Percentiles rank a stretch among this genome's conserved stretches.
Conservation (phyloP, 2,329 filamentous ascomycete genomes). For the Dactylellina sp. region DNA sequence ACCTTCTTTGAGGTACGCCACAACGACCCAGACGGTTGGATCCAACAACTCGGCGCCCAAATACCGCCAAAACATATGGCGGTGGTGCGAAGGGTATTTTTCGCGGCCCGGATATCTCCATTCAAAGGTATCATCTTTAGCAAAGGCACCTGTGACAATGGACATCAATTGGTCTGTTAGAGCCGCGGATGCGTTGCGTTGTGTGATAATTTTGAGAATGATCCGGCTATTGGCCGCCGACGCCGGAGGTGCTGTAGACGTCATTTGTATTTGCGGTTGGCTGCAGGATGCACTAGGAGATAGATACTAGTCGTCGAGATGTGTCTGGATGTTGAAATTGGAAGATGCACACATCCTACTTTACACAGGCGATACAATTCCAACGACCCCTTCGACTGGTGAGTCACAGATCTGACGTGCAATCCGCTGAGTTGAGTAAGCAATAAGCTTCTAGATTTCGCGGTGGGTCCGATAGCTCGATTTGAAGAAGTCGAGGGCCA, state of each 20-base stretch:
- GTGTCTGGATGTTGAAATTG: too few species aligned
- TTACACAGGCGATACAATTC: too few species aligned
- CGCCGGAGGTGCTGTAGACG: background rate
- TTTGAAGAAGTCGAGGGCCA: too few species aligned
- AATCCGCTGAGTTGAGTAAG: too few species aligned
- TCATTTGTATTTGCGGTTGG: constrained; percentile 10
- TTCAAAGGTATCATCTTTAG: constrained; percentile 30
- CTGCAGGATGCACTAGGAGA: background rate
- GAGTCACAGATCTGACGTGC: too few species aligned
- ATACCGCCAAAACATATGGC: constrained; percentile 37
- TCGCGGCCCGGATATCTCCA: constrained; percentile 46
- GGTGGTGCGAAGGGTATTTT: constrained; percentile 25
- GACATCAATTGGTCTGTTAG: constrained; percentile 12
- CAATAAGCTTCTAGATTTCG: too few species aligned
- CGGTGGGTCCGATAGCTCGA: too few species aligned
- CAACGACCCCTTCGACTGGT: too few species aligned
- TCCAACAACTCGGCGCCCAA: constrained; percentile 30
- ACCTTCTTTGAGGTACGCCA: constrained; percentile 27
- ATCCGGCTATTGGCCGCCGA: constrained; percentile 3
- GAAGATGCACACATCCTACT: too few species aligned
- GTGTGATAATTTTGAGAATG: constrained; percentile 26
- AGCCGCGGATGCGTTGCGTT: constrained; percentile 22
- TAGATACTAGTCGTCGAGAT: too few species aligned
- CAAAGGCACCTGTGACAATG: constrained; percentile 26
- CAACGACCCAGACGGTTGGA: constrained; percentile 42